Evolutionary conservation across 129 eudicot species (phyloP), one percentile per base, ranked within the genome.

Genomic region (Deinandra increscens): DNA sequence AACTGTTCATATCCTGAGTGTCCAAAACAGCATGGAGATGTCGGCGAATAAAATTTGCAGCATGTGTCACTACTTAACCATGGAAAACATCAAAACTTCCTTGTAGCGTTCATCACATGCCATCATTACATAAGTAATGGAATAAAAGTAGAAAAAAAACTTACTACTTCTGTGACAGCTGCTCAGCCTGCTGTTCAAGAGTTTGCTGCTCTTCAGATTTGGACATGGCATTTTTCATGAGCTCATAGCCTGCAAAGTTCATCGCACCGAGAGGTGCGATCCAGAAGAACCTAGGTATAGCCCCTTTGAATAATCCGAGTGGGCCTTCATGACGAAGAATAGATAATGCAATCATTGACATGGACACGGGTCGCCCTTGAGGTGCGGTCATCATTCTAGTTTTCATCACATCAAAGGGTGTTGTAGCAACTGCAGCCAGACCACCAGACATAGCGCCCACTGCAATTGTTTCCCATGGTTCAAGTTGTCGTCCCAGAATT

Each of bases 371-470:
- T 9, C 81, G 91, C 38, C 98, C 98, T 59, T 76, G 89, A 3
- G 96, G 91, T 53, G 98, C 96, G 1, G 96, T 92, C 98, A 92
- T 92, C 82, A 78, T 89, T 74, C 96, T 83, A 29, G 98, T 92
- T 83, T 92, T 92, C 71, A 92, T 87, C 70, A 92, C 98, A 58
- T 92, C 98, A 9, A 92, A 92, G 7, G 98, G 98, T 7, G 98
- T 92, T 31, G 98, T 92, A 10, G 88, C 64, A 14, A 92, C 98
- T 18, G 96, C 98, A 36, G 96, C 79, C 64, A 92, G 77, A 43
- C 98, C 98, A 54, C 98, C 98, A 9, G 98, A 88, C 70, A 92
- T 12, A 23, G 98, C 98, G 76, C 98, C 98, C 14, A 92, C 96
- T 1, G 87, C 79, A 54, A 92, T 83, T 19, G 96, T 92, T 49